A percentile compares a stretch with the other conserved stretches of the same genome.
These are phyloP conservation scores for Asterionellopsis glacialis DNA, from an alignment of 108 stramenopile species.

Conservation along the genomic window DNA sequence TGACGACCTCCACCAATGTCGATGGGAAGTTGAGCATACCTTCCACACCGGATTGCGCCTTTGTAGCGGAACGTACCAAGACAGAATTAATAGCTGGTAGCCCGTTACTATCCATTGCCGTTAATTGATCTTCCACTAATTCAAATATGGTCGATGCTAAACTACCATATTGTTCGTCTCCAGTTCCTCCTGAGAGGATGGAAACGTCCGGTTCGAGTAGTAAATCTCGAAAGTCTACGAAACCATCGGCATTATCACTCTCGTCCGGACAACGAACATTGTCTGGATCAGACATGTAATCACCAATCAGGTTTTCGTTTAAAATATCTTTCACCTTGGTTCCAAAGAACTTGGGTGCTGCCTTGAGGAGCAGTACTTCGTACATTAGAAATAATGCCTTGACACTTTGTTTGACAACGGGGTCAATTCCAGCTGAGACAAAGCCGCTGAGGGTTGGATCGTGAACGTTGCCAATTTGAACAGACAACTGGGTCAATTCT, in stretches of 20 bases:
- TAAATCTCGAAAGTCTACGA: conserved; percentile 63
- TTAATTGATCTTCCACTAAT: conserved; percentile 27
- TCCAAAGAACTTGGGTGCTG: conserved; percentile 12
- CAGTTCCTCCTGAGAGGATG: background rate
- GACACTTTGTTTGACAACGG: conserved; percentile 36
- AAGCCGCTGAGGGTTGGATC: conserved; percentile 58
- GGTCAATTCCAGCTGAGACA: conserved; percentile 54
- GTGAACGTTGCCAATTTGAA: conserved; percentile 34
- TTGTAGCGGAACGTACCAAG: conserved; percentile 9
- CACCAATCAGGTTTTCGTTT: background rate
- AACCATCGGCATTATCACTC: conserved; percentile 3
- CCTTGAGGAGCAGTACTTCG: conserved; percentile 17
- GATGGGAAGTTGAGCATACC: conserved; percentile 17
- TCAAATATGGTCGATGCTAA: conserved; percentile 30
- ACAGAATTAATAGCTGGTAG: conserved; percentile 21
- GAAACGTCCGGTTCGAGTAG: conserved; percentile 15
- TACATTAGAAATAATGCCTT: conserved; percentile 40
- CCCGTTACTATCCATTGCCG: conserved; percentile 15
- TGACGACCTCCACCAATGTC: background rate
- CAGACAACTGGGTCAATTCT: conserved; percentile 35
- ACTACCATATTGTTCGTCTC: conserved; percentile 44
- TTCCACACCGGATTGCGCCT: conserved; percentile 16
- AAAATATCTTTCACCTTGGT: conserved; percentile 18
- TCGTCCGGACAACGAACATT: conserved; percentile 7
- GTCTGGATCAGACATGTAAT: background rate